phyloP scores from a whole-genome alignment of 2,329 filamentous ascomycete species.

The Fusarium sacchari region DNA sequence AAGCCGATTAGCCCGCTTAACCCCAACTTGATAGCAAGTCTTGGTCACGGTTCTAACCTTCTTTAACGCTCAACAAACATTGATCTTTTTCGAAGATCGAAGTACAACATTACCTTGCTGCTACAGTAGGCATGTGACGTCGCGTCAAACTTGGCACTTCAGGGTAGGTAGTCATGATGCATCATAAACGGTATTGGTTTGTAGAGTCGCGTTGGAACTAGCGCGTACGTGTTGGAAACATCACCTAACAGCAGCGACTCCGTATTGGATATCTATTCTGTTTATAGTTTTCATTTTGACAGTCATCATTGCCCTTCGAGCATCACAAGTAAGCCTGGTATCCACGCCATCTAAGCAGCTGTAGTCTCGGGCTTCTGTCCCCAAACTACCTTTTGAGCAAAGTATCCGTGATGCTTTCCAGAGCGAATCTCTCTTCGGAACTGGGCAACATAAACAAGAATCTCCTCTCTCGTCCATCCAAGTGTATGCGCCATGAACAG shows the following conservation, averaged over 20 bases:
- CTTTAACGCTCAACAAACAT: accelerated
- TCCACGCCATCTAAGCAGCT: accelerated
- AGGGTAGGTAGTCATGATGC: not conserved
- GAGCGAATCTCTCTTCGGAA: slow-evolving; percentile 46
- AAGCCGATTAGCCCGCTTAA: slow-evolving; percentile 11
- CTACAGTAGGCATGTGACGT: not conserved
- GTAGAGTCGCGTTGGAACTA: not conserved
- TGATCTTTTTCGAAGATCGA: accelerated
- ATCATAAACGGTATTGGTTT: accelerated
- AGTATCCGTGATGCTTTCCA: slow-evolving; percentile 45
- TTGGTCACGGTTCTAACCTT: accelerated
- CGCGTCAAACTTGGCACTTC: accelerated
- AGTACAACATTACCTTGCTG: accelerated
- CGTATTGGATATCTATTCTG: accelerated
- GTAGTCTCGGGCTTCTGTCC: slow-evolving; percentile 47
- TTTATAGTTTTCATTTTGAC: accelerated
- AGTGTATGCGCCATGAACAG: slow-evolving; percentile 50
- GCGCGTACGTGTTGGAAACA: accelerated
- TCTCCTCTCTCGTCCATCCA: slow-evolving; percentile 50
- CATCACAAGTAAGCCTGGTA: accelerated
- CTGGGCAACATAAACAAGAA: slow-evolving; percentile 47
- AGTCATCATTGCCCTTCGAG: not conserved
- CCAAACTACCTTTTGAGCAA: slow-evolving; percentile 45
- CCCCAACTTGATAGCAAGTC: no score
- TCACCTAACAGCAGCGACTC: not conserved